A percentile compares a stretch with the other conserved stretches of the same genome.
Evolutionary conservation across 441 rosid species (phyloP).

Genomic region (Manihot esculenta): DNA sequence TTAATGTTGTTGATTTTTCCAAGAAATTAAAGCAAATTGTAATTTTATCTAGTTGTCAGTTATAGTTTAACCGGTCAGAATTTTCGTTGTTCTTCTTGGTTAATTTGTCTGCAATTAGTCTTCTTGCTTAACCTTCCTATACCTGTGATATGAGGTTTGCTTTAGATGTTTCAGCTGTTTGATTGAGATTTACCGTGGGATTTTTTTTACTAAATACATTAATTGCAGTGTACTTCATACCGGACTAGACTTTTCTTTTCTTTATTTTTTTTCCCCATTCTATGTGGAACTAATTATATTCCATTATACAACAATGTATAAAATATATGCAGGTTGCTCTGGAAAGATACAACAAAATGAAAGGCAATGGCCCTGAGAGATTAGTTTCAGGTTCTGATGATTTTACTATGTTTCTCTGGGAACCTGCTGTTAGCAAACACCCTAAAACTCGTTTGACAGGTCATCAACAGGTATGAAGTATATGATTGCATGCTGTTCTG

Average conservation of each 20-base stretch:
- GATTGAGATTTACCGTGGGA: neutral
- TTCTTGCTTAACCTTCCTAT: neutral
- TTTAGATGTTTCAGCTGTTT: neutral
- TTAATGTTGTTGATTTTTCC: neutral
- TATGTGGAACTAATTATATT: conserved; percentile 1
- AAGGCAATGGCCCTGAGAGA: conserved; percentile 86
- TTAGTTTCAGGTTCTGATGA: conserved; percentile 98
- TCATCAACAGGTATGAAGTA: conserved; percentile 72
- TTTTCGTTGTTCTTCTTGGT: neutral
- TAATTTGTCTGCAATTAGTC: neutral
- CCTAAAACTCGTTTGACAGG: conserved; percentile 91
- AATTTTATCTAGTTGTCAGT: no score
- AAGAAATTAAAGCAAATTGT: no score
- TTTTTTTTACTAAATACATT: neutral
- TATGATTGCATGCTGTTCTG: conserved; percentile 10
- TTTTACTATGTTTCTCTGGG: conserved; percentile 98
- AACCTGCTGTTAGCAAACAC: conserved; percentile 86
- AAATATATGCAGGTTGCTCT: conserved; percentile 54
- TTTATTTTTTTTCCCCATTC: neutral
- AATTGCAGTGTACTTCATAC: neutral
- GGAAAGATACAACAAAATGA: conserved; percentile 80
- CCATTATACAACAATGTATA: neutral
- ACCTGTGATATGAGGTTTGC: neutral
- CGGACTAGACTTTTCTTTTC: neutral
- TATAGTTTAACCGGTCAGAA: no score